A percentile compares a stretch with the other conserved stretches of the same genome.
Evolutionary conservation across 2,329 filamentous ascomycete species (phyloP).

Genomic region (Ilyonectria robusta): DNA sequence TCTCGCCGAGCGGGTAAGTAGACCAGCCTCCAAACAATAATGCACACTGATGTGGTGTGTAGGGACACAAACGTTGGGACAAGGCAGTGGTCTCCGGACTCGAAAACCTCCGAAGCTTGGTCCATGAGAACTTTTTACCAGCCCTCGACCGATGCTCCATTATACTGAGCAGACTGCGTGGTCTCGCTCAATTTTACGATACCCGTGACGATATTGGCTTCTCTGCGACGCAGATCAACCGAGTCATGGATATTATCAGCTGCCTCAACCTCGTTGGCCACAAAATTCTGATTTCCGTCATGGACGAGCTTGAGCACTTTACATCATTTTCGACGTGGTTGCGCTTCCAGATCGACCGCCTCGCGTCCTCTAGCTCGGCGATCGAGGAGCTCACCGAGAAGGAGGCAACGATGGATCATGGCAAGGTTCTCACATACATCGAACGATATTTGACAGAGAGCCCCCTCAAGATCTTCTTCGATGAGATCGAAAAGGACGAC

Average conservation of each 20-base stretch:
- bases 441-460: constrained; percentile 77
- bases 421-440: constrained; percentile 83
- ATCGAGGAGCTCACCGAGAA: constrained; percentile 83
- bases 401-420: constrained; percentile 81
- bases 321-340: constrained; percentile 86
- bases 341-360: constrained; percentile 83
- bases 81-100: constrained; percentile 86
- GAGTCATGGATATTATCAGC: constrained; percentile 78
- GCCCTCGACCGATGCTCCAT: constrained; percentile 87
- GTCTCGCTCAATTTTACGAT: constrained; percentile 85
- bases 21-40: constrained; percentile 3
- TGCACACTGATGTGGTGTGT: constrained; percentile 32
- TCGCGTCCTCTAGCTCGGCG: constrained; percentile 73
- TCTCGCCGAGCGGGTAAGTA: constrained; percentile 80
- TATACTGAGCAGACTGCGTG: constrained; percentile 85
- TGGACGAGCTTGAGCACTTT: constrained; percentile 85
- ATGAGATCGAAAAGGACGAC: constrained; percentile 64
- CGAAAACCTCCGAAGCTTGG: constrained; percentile 80
- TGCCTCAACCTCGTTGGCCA: constrained; percentile 83
- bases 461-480: constrained; percentile 74
- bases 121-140: constrained; percentile 91
- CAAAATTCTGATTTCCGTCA: constrained; percentile 77
- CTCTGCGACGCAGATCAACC: constrained; percentile 72
- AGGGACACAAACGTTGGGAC: constrained; percentile 97
- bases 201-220: constrained; percentile 77